Evolutionary conservation across 345 rosid genomes (phyloP), one percentile per base, ranked within the genome.

Genomic region (Brassica rapa): DNA sequence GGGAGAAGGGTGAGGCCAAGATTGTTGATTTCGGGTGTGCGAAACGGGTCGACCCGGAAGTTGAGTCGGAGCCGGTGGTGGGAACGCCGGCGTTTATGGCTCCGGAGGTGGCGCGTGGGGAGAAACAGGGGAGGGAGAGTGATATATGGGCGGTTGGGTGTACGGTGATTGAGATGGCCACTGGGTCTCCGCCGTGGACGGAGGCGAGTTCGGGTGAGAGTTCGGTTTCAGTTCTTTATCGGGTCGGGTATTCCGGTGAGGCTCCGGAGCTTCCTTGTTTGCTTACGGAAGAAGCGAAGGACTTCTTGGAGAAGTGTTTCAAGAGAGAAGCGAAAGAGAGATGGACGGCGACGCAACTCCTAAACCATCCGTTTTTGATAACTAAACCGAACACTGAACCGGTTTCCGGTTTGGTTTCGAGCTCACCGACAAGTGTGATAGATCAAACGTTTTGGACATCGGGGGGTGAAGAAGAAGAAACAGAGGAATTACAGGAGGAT

Each of bases 81-180:
- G 94, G 98, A 30, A 89, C 96, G n/a, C 96, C 94, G 66, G 86
- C 82, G 79, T 93, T 88, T 74, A 93, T 91, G 98, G 91, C 96
- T 0, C 94, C 98, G 3, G 98, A 93, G 85, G 91, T 81, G 82
- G 96, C 96, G 68, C 91, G 94, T 73, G 96, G 94, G 60, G 91
- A 86, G 24, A 84, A 80, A 43, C 96, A 91, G 79, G 89, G 96
- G 83, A 57, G 39, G 5, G 77, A 88, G 11, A 74, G 88, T 62
- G 98, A 91, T 73, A 62, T 89, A 32, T 91, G 98, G 96, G 85
- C 88, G 8, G 63, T 89, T 14, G 98, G 98, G 8, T 93, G 98
- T 81, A 87, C 94, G 33, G 68, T 89, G 27, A 79, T 93, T 0
- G 98, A 93, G 83, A 91, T 93, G 96, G 91, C 84, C 8, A 90